phyloP scores from a whole-genome alignment of 768 basidiomycete genomes.

The Mycena haematopus region DNA sequence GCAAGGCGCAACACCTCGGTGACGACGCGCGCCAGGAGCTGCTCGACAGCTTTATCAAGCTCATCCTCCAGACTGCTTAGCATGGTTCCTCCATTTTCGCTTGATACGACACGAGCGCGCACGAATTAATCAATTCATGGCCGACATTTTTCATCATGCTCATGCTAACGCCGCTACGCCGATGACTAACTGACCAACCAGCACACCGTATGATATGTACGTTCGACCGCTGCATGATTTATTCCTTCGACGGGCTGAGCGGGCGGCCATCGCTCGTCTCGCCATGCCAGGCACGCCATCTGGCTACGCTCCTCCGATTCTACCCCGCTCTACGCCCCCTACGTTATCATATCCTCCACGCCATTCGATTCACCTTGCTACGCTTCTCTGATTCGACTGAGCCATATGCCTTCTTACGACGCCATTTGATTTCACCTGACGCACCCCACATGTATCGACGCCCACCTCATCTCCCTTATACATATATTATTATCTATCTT shows the following conservation, averaged over 20 bases:
- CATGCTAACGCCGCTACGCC: slow-evolving; percentile 16
- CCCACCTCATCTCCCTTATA: not conserved
- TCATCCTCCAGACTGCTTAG: slow-evolving; percentile 61
- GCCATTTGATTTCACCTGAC: not conserved
- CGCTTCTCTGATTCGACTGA: too few relatives aligned
- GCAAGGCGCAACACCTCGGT: slow-evolving; percentile 51
- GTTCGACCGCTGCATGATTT: slow-evolving; percentile 13
- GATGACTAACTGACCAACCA: not conserved
- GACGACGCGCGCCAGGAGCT: slow-evolving; percentile 57
- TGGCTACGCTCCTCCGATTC: slow-evolving; percentile 1
- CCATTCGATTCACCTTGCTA: slow-evolving; percentile 1
- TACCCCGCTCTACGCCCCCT: slow-evolving; percentile 1
- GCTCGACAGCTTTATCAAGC: slow-evolving; percentile 64
- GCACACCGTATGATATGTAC: slow-evolving; percentile 8
- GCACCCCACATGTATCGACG: slow-evolving; percentile 17
- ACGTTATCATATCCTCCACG: not conserved
- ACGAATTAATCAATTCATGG: slow-evolving; percentile 18
- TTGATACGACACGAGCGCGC: not conserved
- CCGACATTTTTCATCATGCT: slow-evolving; percentile 8
- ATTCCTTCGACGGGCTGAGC: slow-evolving; percentile 8
- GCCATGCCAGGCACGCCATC: slow-evolving; percentile 9
- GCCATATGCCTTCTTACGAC: too few relatives aligned
- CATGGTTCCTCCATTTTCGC: not conserved
- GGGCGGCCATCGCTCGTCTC: not conserved
- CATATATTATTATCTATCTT: slow-evolving; percentile 23